Base-by-base conservation (phyloP, 2,329 filamentous ascomycete species). In the Exophiala sp. region DNA sequence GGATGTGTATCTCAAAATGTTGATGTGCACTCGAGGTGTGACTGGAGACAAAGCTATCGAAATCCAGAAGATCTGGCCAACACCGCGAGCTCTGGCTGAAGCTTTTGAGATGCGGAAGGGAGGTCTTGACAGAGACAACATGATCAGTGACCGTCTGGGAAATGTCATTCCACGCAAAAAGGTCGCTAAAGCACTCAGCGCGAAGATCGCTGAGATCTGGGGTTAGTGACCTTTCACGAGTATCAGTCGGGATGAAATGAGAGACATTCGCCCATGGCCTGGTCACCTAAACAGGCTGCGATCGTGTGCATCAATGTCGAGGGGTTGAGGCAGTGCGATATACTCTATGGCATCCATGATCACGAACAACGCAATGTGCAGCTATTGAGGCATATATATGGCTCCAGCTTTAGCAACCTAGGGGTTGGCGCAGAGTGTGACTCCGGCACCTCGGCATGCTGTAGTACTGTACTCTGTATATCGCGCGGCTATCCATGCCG, bases 1-100 rank as follows among this genome's bases (percentile, higher is more conserved):
- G 51, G 89, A 94, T 63, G 69, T 91, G 0, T 92, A 83, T 62
- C 72, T 94, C 21, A 91, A 91, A 69, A 92, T 94, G 88, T 78
- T 94, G 44, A 91, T 94, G 88, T 89, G 86, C 59, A 89, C 82
- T 1, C 80, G 80, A 50, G 87, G 87, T 1, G 76, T 94, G 10
- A 88, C 86, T 1, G 87, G 86, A 2, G 88, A 91, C 62, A 89
- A 88, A 63, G 89, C 89, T 0, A 69, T 91, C 4, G 88, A 89
- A 69, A 89, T 94, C 10, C 88, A 92, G 65, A 84, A 83, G 61
- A 73, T 78, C n/a, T 94, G 88, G 87, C 82, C 78, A 60, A 92
- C 88, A 1, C 89, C 89, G 0, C 75, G 80, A 54, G 82, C 83
- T 1, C 82, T 94, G 47, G 73, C 89, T n/a, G 81, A 85, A 64